These are phyloP conservation scores for Calonectria hawksworthii DNA, from an alignment of 2,329 filamentous ascomycete species.

Conservation along the genomic window DNA sequence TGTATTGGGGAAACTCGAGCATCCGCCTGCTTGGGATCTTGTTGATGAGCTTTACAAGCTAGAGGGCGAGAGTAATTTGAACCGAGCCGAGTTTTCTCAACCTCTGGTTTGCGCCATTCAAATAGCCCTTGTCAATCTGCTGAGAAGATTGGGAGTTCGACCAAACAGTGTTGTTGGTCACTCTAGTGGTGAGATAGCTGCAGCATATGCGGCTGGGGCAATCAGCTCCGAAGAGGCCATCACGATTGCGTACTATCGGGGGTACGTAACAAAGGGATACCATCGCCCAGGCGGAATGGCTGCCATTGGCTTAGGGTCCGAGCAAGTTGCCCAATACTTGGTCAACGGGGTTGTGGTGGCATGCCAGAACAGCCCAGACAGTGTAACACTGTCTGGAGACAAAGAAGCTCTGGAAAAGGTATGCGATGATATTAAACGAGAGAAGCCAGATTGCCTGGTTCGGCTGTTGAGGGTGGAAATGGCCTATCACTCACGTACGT, in stretches of 20 bases:
- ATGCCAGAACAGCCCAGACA: conserved; percentile 38
- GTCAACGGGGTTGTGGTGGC: conserved; percentile 42
- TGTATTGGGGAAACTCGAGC: conserved; percentile 34
- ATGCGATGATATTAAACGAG: conserved; percentile 27
- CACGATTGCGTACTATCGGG: conserved; percentile 25
- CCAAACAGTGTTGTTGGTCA: conserved; percentile 52
- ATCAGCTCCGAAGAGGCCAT: conserved; percentile 33
- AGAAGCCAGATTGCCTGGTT: conserved; percentile 30
- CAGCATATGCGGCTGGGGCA: conserved; percentile 51
- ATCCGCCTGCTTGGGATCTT: conserved; percentile 44
- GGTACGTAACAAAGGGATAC: conserved; percentile 7
- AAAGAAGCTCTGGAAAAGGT: conserved; percentile 42
- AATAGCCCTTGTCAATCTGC: conserved; percentile 57
- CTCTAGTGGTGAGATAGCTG: conserved; percentile 55
- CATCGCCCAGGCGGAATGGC: conserved; percentile 33
- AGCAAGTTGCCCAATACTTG: conserved; percentile 28
- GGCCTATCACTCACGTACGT: conserved; percentile 67
- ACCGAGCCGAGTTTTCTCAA: conserved; percentile 59
- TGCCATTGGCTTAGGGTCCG: conserved; percentile 38
- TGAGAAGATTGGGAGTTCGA: conserved; percentile 46
- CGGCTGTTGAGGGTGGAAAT: conserved; percentile 57
- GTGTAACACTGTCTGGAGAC: conserved; percentile 50
- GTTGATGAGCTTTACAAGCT: conserved; percentile 39
- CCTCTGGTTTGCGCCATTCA: conserved; percentile 68
- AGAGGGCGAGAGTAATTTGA: conserved; percentile 28